These are phyloP conservation scores for Populus hybrid DNA, from an alignment of 441 rosid species.

Conservation along the genomic window DNA sequence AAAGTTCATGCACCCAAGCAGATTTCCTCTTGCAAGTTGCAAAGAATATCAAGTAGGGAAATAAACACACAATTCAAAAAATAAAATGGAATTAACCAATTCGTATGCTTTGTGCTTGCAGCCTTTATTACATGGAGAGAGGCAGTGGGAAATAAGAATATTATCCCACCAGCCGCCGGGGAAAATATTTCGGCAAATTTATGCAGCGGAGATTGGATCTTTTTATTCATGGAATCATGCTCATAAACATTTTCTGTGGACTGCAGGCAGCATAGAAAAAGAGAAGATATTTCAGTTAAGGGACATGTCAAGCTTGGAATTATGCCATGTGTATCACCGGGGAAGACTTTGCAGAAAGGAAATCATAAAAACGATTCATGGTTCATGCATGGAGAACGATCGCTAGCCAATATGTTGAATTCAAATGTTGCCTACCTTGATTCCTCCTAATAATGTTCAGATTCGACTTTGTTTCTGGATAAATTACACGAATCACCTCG, in stretches of 20 bases:
- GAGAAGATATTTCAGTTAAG: neutral
- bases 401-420: neutral
- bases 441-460: neutral
- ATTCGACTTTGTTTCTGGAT: neutral
- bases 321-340: neutral
- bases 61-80: neutral
- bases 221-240: neutral
- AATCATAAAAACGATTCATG: neutral
- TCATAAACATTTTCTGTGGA: neutral
- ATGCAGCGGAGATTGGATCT: neutral
- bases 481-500: no score
- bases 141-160: neutral
- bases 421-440: neutral
- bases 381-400: neutral
- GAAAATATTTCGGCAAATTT: neutral
- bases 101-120: neutral
- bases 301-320: neutral
- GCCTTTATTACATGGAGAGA: neutral
- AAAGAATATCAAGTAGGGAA: neutral
- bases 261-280: neutral
- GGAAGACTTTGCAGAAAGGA: neutral
- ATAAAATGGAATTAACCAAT: neutral
- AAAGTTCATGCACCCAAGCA: no score
- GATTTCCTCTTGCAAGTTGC: neutral
- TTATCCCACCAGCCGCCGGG: neutral